These are phyloP conservation scores for Leccinum incarnatum DNA, from an alignment of 768 basidiomycete species.

Conservation along the genomic window DNA sequence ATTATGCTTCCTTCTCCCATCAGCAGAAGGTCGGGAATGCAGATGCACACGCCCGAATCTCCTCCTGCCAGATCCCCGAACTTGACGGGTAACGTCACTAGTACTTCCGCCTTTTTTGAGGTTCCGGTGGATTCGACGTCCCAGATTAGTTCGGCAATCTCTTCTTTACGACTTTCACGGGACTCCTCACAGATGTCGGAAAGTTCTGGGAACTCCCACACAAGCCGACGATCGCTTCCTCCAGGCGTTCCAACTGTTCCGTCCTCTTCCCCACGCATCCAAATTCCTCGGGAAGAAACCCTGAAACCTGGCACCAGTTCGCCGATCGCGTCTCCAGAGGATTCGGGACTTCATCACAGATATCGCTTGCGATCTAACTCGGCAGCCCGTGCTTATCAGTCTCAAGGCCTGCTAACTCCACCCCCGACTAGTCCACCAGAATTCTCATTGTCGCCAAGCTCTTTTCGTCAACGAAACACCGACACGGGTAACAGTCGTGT, in stretches of 20 bases:
- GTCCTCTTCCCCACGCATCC: conserved; percentile 8
- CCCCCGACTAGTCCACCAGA: conserved; percentile 5
- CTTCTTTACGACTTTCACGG: conserved; percentile 1
- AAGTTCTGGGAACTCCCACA: not conserved
- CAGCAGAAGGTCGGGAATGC: not conserved
- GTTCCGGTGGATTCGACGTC: not conserved
- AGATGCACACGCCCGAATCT: not conserved
- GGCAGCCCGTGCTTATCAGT: not conserved
- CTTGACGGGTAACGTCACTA: not conserved
- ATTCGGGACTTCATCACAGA: conserved; percentile 8
- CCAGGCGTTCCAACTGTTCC: not conserved
- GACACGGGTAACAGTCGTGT: not conserved
- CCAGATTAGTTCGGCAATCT: not conserved
- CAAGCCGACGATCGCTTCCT: conserved; percentile 2
- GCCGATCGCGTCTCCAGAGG: conserved; percentile 18
- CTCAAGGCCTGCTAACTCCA: conserved; percentile 5
- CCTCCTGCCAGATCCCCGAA: not conserved
- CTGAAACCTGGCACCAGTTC: conserved; percentile 7
- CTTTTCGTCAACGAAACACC: not conserved
- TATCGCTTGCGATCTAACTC: conserved; percentile 3
- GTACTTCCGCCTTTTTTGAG: not conserved
- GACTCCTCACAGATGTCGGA: conserved; percentile 7
- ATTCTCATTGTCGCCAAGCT: not conserved
- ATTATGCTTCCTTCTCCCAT: conserved; percentile 22
- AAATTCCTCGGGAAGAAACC: conserved; percentile 12